Conservation (phyloP, 495 filamentous ascomycete genomes). For the Tuber magnatum region DNA sequence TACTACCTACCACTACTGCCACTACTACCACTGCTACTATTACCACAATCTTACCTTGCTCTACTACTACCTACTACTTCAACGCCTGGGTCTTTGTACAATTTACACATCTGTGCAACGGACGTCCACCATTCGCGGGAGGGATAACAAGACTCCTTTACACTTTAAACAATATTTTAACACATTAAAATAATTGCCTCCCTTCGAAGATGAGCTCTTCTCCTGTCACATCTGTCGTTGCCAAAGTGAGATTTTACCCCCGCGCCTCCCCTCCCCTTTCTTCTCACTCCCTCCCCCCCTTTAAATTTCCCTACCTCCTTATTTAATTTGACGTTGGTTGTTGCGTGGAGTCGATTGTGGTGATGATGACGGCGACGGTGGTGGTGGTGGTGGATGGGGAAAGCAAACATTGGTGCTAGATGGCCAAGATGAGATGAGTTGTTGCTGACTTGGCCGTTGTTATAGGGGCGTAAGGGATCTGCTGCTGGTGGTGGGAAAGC, state of each 20-base stretch:
- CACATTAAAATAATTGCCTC: not conserved
- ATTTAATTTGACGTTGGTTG: not conserved
- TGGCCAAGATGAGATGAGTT: slow-evolving; percentile 4
- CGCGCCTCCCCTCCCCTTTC: not conserved
- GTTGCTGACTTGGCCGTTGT: slow-evolving; percentile 9
- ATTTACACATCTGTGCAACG: slow-evolving; percentile 3
- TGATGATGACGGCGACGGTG: not conserved
- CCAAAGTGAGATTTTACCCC: slow-evolving; percentile 30
- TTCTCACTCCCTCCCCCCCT: slow-evolving; percentile 13
- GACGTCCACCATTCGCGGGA: not conserved
- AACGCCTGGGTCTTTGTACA: not conserved
- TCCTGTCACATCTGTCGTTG: slow-evolving; percentile 35
- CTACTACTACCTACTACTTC: not conserved
- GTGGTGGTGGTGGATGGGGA: not conserved
- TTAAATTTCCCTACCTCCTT: slow-evolving; percentile 12
- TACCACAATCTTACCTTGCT: slow-evolving; percentile 2
- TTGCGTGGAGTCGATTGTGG: not conserved
- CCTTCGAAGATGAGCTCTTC: slow-evolving; percentile 32
- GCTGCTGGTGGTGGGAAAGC: slow-evolving; percentile 66
- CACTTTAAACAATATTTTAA: not conserved
- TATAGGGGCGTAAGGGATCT: slow-evolving; percentile 51
- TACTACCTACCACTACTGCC: not conserved
- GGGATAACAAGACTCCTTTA: not conserved
- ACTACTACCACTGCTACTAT: not conserved
- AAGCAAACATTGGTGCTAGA: not conserved